Evolutionary conservation across 306 rosid species (phyloP), one percentile per base, ranked within the genome.

Genomic region (Rosa rugosa): DNA sequence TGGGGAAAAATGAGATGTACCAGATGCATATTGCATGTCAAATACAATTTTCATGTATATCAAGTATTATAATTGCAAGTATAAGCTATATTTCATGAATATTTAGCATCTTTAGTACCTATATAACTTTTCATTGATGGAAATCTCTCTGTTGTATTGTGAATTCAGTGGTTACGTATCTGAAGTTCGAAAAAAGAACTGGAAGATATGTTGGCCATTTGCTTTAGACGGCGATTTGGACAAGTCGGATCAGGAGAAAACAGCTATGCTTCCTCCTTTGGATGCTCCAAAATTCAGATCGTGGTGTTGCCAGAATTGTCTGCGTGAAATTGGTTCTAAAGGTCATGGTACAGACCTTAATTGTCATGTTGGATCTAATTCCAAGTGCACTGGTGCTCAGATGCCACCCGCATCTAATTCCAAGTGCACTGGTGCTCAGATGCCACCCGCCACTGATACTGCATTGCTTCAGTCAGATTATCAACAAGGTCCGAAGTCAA

Each of bases 161-260:
- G 72, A 75, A 68, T 86, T 85, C 92, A 96, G 99, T 71, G 98
- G 90, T 63, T 93, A 85, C 81, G 98, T 93, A n/a, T 88, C 98
- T 72, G 97, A 89, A 77, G 72, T 90, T 75, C 93, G 91, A 34
- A 83, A 84, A 77, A 91, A 91, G 71, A 91, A 96, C 88, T 86
- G 94, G 98, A 91, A 89, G 85, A 65, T 63, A 22, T 91, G 98
- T 78, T 93, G 93, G 89, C 99, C 99, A 73, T 96, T 96, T 85
- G 83, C 86, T 72, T 67, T 84, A 72, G 83, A 86, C 66, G 82
- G 83, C 47, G 83, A 79, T 51, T 46, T 45, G 20, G 62, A 45
- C 54, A 90, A 87, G 67, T 82, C 85, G 57, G 87, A 87, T 34
- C 79, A 46, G 80, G 79, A 86, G 82, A 85, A 69, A 80, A 73